Evolutionary conservation across 306 rosid genomes (phyloP), one percentile per base, ranked within the genome.

Genomic region (Hippophae gyantsensis): DNA sequence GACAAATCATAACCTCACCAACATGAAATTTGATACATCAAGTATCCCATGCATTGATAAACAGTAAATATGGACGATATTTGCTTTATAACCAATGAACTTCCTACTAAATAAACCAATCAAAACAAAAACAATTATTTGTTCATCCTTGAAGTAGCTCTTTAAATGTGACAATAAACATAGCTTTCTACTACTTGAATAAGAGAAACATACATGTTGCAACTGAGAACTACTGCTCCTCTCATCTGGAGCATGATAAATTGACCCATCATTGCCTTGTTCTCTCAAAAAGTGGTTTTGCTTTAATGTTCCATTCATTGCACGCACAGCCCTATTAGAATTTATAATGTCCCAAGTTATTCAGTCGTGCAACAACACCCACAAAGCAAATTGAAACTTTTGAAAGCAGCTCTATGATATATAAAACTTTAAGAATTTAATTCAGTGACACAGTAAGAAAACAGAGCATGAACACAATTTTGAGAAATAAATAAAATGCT

Each of bases 241-340:
- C 56, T 69, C 84, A 74, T 67, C 76, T 58, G 83, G 69, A 79
- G 86, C 74, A 71, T 76, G 71, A 58, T 81, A 63, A 59, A 75
- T 79, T 43, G 97, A 64, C 65, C 78, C 68, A 60, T 71, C 86
- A 56, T 81, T 95, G 38, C 78, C 86, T 50, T 74, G 83, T 69
- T 72, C 93, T 74, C 88, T 83, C 78, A 76, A 52, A 11, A 78
- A 80, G 66, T 96, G 93, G 72, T 88, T 85, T 78, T 92, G 99
- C 95, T 92, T 92, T 80, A 92, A 67, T 62, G 93, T 92, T 75
- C 88, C 99, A 74, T 80, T 88, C 99, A 93, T 93, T 52, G 95
- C 99, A 6, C 95, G 83, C 48, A 93, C 99, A 82, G 99, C 97
- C 95, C 99, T 93, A 61, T 74, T 13, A 46, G 13, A 44, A 62